Evolutionary conservation across 441 rosid genomes (phyloP).

Genomic region (Aquilaria agallochum): DNA sequence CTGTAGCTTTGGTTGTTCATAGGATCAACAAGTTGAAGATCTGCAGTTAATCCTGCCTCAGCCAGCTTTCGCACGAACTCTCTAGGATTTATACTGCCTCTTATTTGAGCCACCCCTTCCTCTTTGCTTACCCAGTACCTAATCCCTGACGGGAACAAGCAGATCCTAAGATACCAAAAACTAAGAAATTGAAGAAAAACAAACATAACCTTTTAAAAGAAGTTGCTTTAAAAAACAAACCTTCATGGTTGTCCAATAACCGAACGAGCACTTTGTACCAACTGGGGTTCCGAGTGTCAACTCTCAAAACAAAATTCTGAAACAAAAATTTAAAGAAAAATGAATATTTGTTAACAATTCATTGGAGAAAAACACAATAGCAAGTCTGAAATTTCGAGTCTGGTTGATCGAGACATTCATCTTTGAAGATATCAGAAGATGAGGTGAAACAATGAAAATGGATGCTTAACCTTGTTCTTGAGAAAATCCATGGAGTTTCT

Average conservation of each 20-base stretch:
- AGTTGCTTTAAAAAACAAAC: not conserved
- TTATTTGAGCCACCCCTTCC: slow-evolving; percentile 4
- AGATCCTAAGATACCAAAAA: not conserved
- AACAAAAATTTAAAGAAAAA: not conserved
- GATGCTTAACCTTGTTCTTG: too few relatives aligned
- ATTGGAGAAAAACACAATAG: not conserved
- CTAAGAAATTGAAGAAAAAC: not conserved
- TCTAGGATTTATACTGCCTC: slow-evolving; percentile 12
- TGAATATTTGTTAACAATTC: not conserved
- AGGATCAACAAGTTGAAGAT: not conserved
- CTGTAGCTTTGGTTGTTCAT: not conserved
- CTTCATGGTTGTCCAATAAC: slow-evolving; percentile 9
- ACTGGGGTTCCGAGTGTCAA: not conserved
- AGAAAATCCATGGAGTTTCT: too few relatives aligned
- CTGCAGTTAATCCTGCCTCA: slow-evolving; percentile 10
- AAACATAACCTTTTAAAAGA: not conserved
- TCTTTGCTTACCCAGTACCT: slow-evolving; percentile 2
- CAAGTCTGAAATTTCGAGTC: too few relatives aligned
- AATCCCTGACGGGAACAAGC: slow-evolving; percentile 7
- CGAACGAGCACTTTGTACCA: slow-evolving; percentile 6
- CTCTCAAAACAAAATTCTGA: slow-evolving; percentile 5
- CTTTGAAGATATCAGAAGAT: too few relatives aligned
- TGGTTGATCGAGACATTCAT: too few relatives aligned
- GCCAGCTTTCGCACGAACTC: slow-evolving; percentile 3
- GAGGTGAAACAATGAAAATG: too few relatives aligned